Conservation (phyloP, 768 basidiomycete species). For the Glaciozyma antarctica region DNA sequence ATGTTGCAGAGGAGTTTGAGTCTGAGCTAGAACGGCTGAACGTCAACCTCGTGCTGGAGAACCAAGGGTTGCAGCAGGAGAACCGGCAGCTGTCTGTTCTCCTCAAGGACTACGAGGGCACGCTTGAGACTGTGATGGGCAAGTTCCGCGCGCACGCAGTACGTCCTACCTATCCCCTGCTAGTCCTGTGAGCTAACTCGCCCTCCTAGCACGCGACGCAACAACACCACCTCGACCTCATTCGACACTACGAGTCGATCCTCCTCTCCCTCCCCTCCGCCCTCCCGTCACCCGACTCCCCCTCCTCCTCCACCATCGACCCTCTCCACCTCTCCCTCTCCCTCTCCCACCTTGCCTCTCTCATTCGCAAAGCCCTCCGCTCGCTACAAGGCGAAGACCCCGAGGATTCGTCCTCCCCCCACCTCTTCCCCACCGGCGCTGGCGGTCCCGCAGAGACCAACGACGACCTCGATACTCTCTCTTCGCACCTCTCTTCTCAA, state of each 20-base stretch:
- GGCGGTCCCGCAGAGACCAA: background rate
- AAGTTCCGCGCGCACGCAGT: conserved; percentile 90
- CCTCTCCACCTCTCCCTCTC: conserved; percentile 23
- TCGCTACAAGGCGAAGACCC: conserved; percentile 34
- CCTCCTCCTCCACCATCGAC: conserved; percentile 11
- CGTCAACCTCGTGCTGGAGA: conserved; percentile 84
- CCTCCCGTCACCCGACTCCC: conserved; percentile 29
- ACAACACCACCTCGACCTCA: conserved; percentile 75
- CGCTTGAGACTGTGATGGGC: conserved; percentile 90
- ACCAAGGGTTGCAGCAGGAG: conserved; percentile 81
- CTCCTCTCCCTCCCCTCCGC: conserved; percentile 43
- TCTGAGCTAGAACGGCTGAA: conserved; percentile 84
- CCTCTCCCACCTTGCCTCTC: conserved; percentile 28
- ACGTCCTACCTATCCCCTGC: conserved; percentile 38
- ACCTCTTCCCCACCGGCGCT: conserved; percentile 4
- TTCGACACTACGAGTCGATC: conserved; percentile 79
- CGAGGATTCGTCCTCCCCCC: conserved; percentile 18
- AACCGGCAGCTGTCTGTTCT: conserved; percentile 85
- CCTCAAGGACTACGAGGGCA: conserved; percentile 87
- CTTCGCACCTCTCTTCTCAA: conserved; percentile 9
- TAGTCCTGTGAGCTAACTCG: background rate
- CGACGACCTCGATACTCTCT: conserved; percentile 1
- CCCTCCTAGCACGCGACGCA: conserved; percentile 68
- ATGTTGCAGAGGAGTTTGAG: conserved; percentile 66
- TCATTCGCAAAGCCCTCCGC: conserved; percentile 34